Percentiles rank a stretch among this genome's conserved stretches.
Evolutionary conservation across 108 stramenopile genomes (phyloP).

Genomic region (Fistulifera solaris): DNA sequence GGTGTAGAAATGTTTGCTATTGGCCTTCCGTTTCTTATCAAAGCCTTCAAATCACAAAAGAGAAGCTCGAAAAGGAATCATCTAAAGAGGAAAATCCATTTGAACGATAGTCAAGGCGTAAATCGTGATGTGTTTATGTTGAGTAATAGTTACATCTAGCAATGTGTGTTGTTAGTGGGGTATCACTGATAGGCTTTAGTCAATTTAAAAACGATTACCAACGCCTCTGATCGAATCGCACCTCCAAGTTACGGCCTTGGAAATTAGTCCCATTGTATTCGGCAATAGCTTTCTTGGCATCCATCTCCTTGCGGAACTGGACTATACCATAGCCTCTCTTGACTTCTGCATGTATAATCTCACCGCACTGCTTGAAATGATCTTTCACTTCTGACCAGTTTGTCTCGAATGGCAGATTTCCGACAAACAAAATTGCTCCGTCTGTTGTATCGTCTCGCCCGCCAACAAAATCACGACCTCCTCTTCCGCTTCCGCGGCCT

Average conservation of each 20-base stretch:
- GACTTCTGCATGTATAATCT: constrained; percentile 73
- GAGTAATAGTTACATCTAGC: no score
- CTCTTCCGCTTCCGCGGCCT: constrained; percentile 24
- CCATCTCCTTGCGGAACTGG: constrained; percentile 62
- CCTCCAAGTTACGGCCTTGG: constrained; percentile 59
- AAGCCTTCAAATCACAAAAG: constrained; percentile 7
- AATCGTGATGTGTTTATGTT: no score
- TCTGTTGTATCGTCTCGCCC: constrained; percentile 5
- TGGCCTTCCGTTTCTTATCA: constrained; percentile 7
- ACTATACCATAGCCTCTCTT: constrained; percentile 81
- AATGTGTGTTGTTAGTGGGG: no score
- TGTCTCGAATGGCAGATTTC: constrained; percentile 74
- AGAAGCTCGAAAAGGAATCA: no score
- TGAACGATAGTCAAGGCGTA: no score
- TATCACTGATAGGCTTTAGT: no score
- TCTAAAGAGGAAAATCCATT: no score
- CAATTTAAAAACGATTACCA: no score
- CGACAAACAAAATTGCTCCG: constrained; percentile 62
- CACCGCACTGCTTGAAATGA: constrained; percentile 67
- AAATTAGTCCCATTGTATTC: constrained; percentile 71
- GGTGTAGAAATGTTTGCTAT: constrained; percentile 8
- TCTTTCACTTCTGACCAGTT: constrained; percentile 85
- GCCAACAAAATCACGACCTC: constrained; percentile 11
- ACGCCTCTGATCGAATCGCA: constrained; percentile 20
- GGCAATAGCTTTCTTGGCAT: constrained; percentile 75